Conservation (phyloP, 768 basidiomycete species). For the Pulveroboletus sp. region DNA sequence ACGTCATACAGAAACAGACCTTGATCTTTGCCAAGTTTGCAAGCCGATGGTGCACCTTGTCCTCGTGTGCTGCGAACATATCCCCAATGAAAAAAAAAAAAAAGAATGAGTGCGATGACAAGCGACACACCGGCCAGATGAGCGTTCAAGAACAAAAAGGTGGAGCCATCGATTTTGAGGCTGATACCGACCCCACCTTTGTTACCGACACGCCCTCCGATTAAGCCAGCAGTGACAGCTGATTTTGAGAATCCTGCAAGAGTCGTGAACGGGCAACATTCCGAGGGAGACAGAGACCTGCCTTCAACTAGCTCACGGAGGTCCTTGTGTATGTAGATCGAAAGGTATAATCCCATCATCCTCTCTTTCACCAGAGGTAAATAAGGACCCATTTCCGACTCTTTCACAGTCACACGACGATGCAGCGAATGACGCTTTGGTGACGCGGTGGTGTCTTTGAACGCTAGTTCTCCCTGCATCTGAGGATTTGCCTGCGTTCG, state of each 20-base stretch:
- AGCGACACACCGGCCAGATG: slow-evolving; percentile 70
- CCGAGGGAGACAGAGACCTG: slow-evolving; percentile 15
- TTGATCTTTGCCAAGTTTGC: slow-evolving; percentile 90
- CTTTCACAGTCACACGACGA: slow-evolving; percentile 39
- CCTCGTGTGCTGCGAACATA: slow-evolving; percentile 59
- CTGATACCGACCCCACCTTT: slow-evolving; percentile 93
- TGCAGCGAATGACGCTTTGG: slow-evolving; percentile 43
- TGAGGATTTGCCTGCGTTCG: slow-evolving; percentile 25
- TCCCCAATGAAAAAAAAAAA: background rate
- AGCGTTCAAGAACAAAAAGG: slow-evolving; percentile 85
- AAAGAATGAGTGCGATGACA: background rate
- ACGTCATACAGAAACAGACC: slow-evolving; percentile 31
- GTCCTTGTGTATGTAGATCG: slow-evolving; percentile 72
- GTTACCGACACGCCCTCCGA: slow-evolving; percentile 88
- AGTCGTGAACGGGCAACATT: background rate
- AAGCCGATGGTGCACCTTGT: slow-evolving; percentile 69
- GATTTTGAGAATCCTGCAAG: slow-evolving; percentile 66
- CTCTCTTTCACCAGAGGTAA: slow-evolving; percentile 83
- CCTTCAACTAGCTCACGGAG: slow-evolving; percentile 61
- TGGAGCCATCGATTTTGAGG: slow-evolving; percentile 74
- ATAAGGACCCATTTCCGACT: slow-evolving; percentile 66
- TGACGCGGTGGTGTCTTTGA: slow-evolving; percentile 35
- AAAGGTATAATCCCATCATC: slow-evolving; percentile 84
- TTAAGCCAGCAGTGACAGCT: slow-evolving; percentile 82
- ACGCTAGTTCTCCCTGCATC: slow-evolving; percentile 9